Evolutionary conservation across 164 flowering plant species (phyloP), one percentile per base, ranked within the genome.

Genomic region (Piper betle): DNA sequence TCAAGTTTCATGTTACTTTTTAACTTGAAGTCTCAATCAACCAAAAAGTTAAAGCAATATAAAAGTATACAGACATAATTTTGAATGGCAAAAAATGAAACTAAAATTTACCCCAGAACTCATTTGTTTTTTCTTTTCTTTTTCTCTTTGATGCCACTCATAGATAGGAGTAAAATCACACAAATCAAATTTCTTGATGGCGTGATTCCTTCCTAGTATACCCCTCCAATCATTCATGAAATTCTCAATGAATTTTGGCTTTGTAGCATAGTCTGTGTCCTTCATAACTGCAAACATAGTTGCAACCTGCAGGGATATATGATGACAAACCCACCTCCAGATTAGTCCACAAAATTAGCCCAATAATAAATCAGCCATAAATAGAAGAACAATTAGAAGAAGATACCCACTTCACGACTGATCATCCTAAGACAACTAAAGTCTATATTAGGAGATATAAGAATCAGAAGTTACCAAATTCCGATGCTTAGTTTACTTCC

Each of bases 251-350:
- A 94, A 88, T 59, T 68, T 76, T 10, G 66, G 72, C 65, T 91
- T 91, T 18, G 72, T 75, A 66, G 83, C 80, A 66, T 88, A 94
- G 3, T 91, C 96, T 17, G 99, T 86, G 62, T 91, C 99, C 70
- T 77, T 76, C 99, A 91, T 94, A 64, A 91, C 90, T 39, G 99
- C 97, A 82, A 75, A 91, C 97, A 94, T 94, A 37, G 99, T 94
- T 43, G 99, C 99, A 71, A 94, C 99, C 99, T 94, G 79, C 73
- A 67, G 13, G 64, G 4, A 5, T 2, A 56, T 61, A 16, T 39
- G 39, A 33, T 4, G 39, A 9, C 39, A 39, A 58, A 10, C 42
- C 16, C 17, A 57, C 1, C 15, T 2, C 10, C 8, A 57, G 10
- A 57, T 15, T 25, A 25, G 33, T 25, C 33, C 33, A 25, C 33